phyloP scores from a whole-genome alignment of 345 rosid genomes.

The Tarenaya hassleriana region DNA sequence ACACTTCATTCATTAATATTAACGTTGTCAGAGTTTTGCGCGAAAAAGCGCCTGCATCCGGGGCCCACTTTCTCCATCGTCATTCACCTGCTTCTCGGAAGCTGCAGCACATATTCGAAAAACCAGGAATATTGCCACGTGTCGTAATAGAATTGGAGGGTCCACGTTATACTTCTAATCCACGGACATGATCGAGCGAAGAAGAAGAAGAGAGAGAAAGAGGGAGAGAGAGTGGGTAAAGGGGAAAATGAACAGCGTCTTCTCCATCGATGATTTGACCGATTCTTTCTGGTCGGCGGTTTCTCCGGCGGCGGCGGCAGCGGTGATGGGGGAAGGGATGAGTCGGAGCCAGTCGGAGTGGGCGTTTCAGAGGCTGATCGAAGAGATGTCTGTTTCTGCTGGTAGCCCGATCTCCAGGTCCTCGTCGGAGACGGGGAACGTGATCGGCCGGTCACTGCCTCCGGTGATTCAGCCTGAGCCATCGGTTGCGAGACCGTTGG shows the following conservation, averaged over 20 bases:
- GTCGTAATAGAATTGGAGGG: too few relatives aligned
- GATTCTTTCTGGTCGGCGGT: constrained; percentile 59
- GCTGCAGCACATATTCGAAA: too few relatives aligned
- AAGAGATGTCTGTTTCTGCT: constrained; percentile 35
- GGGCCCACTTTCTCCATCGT: too few relatives aligned
- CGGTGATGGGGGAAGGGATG: constrained; percentile 34
- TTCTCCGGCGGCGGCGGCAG: constrained; percentile 26
- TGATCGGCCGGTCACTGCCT: constrained; percentile 24
- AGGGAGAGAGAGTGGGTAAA: background rate
- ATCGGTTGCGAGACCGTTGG: constrained; percentile 30
- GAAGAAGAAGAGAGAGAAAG: constrained; percentile 5
- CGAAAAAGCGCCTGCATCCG: too few relatives aligned
- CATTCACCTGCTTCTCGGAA: too few relatives aligned
- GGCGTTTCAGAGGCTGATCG: constrained; percentile 54
- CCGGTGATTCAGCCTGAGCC: constrained; percentile 26
- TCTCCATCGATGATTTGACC: constrained; percentile 63
- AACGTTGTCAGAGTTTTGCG: too few relatives aligned
- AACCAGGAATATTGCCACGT: too few relatives aligned
- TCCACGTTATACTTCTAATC: constrained; percentile 18
- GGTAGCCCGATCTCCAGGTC: constrained; percentile 23
- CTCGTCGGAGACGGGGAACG: constrained; percentile 24
- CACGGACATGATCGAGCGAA: background rate
- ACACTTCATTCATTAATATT: too few relatives aligned
- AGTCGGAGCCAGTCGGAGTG: constrained; percentile 63
- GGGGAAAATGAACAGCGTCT: constrained; percentile 45